Base-by-base conservation (phyloP, 2,329 filamentous ascomycete species). In the Apiospora marii region DNA sequence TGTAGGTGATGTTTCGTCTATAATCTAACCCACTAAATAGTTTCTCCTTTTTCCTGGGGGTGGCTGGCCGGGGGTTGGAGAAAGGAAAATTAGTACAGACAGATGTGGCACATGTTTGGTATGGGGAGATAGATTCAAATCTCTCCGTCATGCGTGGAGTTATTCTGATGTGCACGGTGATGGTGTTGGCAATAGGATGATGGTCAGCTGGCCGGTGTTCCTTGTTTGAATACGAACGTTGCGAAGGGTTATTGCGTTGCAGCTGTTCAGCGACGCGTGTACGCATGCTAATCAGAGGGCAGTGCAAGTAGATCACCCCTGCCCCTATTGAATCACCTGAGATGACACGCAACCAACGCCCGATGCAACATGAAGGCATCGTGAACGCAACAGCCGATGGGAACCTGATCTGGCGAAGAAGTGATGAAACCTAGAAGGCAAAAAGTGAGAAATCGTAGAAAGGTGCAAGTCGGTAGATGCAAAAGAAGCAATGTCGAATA, bases 1-100 rank as follows among this genome's bases (percentile, higher is more conserved):
- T 64, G 58, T 64, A 64, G 22, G 58, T 41, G 34, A 37, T 64
- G 58, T 64, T 64, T 64, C 58, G 58, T 22, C 34, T 41, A 41
- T 41, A 22, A 64, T 16, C 30, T 37, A 64, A 34, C 22, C 58
- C 34, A 64, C 58, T 64, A 14, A 41, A 10, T n/a, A n/a, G 46
- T 51, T 14, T 51, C 3, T 14, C 24, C 1, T n/a, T 24, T n/a
- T 64, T 37, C 19, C 58, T 58, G 53, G 58, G 58, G 58, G 19
- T 22, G 30, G 30, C 30, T 64, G 58, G 58, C 46, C n/a, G 34
- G 34, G 34, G 58, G 13, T 64, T n/a, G 53, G 30, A 34, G 53
- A n/a, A 61, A 61, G 30, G 37, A 10, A 19, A 41, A 41, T 24
- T 24, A 64, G 30, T 24, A 8, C 10, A 24, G 19, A 41, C 3